These are phyloP conservation scores for Ophiostoma perfectum DNA, from an alignment of 2,329 filamentous ascomycete species.

Conservation along the genomic window DNA sequence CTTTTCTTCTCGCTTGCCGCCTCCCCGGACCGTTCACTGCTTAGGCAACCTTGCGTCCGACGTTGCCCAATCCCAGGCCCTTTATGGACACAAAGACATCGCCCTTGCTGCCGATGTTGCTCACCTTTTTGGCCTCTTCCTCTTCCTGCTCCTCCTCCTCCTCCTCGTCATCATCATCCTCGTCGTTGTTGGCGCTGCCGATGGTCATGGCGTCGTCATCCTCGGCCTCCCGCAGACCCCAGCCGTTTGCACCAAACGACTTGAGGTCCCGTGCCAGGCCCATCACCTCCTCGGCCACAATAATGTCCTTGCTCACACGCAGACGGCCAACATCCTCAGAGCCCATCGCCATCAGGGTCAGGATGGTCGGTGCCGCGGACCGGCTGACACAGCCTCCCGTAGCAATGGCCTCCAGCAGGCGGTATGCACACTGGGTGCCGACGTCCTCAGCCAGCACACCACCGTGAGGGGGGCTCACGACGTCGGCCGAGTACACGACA, in stretches of 20 bases:
- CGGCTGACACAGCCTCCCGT: conserved; percentile 75
- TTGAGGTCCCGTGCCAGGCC: conserved; percentile 77
- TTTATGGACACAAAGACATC: conserved; percentile 86
- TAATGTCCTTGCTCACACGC: conserved; percentile 71
- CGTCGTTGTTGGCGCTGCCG: conserved; percentile 58
- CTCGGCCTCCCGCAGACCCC: conserved; percentile 75
- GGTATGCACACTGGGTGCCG: conserved; percentile 79
- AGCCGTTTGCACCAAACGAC: conserved; percentile 83
- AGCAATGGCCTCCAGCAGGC: conserved; percentile 76
- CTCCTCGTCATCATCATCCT: conserved; percentile 46
- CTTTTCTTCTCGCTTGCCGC: neutral
- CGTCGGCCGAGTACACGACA: conserved; percentile 82
- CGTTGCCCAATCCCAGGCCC: conserved; percentile 87
- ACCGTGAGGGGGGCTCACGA: conserved; percentile 67
- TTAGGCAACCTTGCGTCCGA: conserved; percentile 74
- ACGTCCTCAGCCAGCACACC: conserved; percentile 86
- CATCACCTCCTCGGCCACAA: conserved; percentile 75
- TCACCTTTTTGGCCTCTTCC: neutral
- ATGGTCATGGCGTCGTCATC: conserved; percentile 56
- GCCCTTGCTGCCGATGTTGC: conserved; percentile 36
- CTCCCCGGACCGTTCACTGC: conserved; percentile 15
- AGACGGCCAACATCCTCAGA: conserved; percentile 90
- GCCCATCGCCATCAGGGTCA: conserved; percentile 96
- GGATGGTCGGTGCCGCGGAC: conserved; percentile 65
- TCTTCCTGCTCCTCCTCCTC: conserved; percentile 29